Conservation (phyloP, 169 alveolate genomes). For the Plasmodium vinckei region DNA sequence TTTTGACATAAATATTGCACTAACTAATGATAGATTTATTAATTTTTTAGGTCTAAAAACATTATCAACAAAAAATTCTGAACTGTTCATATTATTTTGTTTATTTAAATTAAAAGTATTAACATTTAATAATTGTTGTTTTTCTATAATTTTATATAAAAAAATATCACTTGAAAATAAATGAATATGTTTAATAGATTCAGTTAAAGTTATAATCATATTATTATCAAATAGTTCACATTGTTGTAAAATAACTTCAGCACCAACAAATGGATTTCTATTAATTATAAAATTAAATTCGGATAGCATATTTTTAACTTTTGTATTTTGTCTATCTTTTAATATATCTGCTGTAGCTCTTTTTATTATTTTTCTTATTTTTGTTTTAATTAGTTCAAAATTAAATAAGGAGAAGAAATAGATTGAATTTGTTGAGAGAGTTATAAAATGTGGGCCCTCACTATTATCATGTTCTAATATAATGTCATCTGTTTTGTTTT, state of each 20-base stretch:
- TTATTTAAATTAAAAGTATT: conserved; percentile 39
- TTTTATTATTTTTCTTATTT: conserved; percentile 53
- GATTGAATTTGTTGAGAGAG: neutral
- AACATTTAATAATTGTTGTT: conserved; percentile 61
- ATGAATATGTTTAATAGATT: conserved; percentile 49
- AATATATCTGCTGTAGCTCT: conserved; percentile 54
- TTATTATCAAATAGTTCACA: conserved; percentile 59
- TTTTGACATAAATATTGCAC: conserved; percentile 58
- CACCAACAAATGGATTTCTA: conserved; percentile 40
- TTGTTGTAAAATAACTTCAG: conserved; percentile 45
- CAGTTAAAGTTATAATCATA: conserved; percentile 69
- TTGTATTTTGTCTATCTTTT: conserved; percentile 38
- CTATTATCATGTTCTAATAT: neutral
- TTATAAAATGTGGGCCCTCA: neutral
- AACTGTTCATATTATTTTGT: conserved; percentile 31
- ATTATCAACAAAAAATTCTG: conserved; percentile 34
- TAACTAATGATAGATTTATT: conserved; percentile 39
- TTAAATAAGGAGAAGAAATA: neutral
- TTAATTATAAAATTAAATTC: conserved; percentile 24
- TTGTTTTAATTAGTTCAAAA: conserved; percentile 22
- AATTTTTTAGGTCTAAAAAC: conserved; percentile 49
- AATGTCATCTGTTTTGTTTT: neutral
- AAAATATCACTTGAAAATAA: conserved; percentile 52
- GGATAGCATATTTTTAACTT: conserved; percentile 23
- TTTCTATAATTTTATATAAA: conserved; percentile 51